Conservation (phyloP, 1,139 yeast species). For the Kodamaea fungicola region DNA sequence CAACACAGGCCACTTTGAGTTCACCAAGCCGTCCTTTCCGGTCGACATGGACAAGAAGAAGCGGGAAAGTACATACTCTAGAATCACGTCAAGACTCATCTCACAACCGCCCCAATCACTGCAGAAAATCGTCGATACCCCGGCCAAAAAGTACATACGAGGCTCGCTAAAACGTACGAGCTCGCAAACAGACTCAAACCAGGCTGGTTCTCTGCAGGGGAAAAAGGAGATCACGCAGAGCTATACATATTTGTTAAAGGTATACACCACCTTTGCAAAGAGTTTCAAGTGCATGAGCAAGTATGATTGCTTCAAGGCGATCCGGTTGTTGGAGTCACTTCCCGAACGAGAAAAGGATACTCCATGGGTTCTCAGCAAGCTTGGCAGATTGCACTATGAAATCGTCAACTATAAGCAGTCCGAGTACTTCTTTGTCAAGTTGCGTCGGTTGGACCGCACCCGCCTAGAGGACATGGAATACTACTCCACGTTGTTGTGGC, state of each 20-base stretch:
- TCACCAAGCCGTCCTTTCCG: slow-evolving; percentile 36
- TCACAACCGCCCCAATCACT: slow-evolving; percentile 36
- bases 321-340: slow-evolving; percentile 60
- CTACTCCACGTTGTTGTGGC: slow-evolving; percentile 91
- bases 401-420: slow-evolving; percentile 82
- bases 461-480: slow-evolving; percentile 87
- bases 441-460: slow-evolving; percentile 73
- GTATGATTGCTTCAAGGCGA: slow-evolving; percentile 80
- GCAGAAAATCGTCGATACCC: slow-evolving; percentile 11
- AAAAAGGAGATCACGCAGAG: slow-evolving; percentile 38
- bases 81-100: slow-evolving; percentile 51
- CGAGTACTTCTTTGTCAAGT: slow-evolving; percentile 55
- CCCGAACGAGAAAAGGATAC: slow-evolving; percentile 65
- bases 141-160: slow-evolving; percentile 14
- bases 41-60: slow-evolving; percentile 17
- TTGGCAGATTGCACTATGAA: slow-evolving; percentile 84
- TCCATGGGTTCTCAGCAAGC: slow-evolving; percentile 70
- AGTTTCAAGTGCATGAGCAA: slow-evolving; percentile 61
- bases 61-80: slow-evolving; percentile 36
- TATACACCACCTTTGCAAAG: slow-evolving; percentile 62
- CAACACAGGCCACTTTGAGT: slow-evolving; percentile 25
- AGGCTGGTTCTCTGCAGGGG: slow-evolving; percentile 10
- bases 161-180: slow-evolving; percentile 27
- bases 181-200: slow-evolving; percentile 13
- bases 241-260: slow-evolving; percentile 43